These are phyloP conservation scores for Cicer pinnatifidum DNA, from an alignment of 306 rosid genomes.

Conservation along the genomic window DNA sequence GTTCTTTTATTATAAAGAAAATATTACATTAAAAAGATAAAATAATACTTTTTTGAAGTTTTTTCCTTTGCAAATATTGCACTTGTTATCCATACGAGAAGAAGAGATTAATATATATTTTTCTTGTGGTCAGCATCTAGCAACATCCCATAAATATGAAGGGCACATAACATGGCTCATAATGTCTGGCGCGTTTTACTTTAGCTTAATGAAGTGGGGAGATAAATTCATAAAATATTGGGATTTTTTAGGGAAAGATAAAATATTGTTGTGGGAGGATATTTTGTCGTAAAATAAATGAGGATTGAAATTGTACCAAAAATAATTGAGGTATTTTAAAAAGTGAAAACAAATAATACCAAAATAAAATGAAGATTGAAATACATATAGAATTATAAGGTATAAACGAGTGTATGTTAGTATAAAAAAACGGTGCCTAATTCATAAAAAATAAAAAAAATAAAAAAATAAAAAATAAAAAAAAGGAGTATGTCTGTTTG, in stretches of 20 bases:
- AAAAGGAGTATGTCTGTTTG: too few species aligned
- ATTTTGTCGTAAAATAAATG: conserved; percentile 9
- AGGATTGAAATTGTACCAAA: not conserved
- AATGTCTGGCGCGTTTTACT: conserved; percentile 19
- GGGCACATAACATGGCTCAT: conserved; percentile 48
- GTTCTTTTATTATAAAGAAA: too few species aligned
- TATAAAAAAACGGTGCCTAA: too few species aligned
- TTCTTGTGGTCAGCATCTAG: conserved; percentile 44
- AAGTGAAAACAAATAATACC: too few species aligned
- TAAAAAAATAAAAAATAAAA: too few species aligned
- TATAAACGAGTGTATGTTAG: not conserved
- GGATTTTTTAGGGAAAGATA: conserved; percentile 5
- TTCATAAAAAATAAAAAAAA: too few species aligned
- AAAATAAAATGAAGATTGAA: too few species aligned
- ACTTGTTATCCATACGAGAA: too few species aligned
- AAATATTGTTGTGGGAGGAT: conserved; percentile 37
- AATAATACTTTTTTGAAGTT: too few species aligned
- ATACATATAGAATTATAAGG: not conserved
- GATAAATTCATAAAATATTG: not conserved
- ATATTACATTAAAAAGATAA: too few species aligned
- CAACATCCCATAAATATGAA: conserved; percentile 36
- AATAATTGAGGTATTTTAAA: too few species aligned
- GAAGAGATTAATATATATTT: not conserved
- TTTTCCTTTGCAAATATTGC: too few species aligned
- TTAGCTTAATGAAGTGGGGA: conserved; percentile 43